phyloP scores from a whole-genome alignment of 768 basidiomycete genomes.

The Pisolithus tinctorius region DNA sequence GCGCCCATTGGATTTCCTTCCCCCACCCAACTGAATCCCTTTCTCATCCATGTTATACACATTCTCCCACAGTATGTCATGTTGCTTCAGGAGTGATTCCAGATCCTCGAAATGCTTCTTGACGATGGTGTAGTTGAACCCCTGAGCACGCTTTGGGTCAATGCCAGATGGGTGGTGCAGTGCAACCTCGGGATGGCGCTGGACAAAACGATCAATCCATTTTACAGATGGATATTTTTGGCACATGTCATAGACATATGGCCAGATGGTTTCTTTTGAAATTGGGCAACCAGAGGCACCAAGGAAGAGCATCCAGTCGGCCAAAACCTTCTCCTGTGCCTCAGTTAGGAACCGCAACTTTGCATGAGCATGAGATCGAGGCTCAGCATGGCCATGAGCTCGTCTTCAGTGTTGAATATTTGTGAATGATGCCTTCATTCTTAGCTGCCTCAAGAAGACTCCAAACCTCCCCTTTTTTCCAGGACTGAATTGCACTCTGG shows the following conservation, averaged over 20 bases:
- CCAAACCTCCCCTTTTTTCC: too few relatives aligned
- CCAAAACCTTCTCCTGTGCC: slow-evolving; percentile 18
- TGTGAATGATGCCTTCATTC: too few relatives aligned
- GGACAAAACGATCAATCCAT: slow-evolving; percentile 9
- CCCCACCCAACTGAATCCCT: slow-evolving; percentile 9
- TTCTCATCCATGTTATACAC: slow-evolving; percentile 13
- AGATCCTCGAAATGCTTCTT: slow-evolving; percentile 14
- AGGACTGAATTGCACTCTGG: too few relatives aligned
- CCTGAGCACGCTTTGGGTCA: slow-evolving; percentile 18
- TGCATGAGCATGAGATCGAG: too few relatives aligned
- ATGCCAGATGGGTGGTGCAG: slow-evolving; percentile 15
- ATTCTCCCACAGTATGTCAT: slow-evolving; percentile 5
- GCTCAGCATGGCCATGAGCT: too few relatives aligned
- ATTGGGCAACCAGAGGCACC: slow-evolving; percentile 16
- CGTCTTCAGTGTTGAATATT: too few relatives aligned
- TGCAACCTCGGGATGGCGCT: slow-evolving; percentile 15
- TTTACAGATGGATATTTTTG: slow-evolving; percentile 11
- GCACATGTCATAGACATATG: slow-evolving; percentile 13
- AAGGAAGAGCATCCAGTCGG: slow-evolving; percentile 18
- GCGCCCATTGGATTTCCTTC: neutral
- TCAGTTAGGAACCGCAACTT: neutral
- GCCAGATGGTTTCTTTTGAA: slow-evolving; percentile 4
- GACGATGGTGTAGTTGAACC: slow-evolving; percentile 16
- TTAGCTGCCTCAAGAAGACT: too few relatives aligned
- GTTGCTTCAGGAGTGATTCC: slow-evolving; percentile 2